Conservation (phyloP, 2,329 filamentous ascomycete species). For the Alternaria metachromatica region DNA sequence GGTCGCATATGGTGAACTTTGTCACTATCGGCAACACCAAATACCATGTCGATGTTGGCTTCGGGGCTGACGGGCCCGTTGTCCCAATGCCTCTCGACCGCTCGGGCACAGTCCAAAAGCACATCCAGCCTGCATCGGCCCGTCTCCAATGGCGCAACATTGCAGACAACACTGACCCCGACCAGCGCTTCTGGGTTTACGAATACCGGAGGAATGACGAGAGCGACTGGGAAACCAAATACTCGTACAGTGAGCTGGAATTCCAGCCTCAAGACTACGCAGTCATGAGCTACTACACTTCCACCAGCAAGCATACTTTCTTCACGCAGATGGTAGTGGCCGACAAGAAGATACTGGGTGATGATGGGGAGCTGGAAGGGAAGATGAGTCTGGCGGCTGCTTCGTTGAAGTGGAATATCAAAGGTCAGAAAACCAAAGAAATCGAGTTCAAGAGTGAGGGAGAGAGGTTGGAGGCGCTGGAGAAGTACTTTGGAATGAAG, state of each 20-base stretch:
- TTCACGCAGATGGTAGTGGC: conserved; percentile 42
- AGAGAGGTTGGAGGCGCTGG: conserved; percentile 53
- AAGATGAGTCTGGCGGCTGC: conserved; percentile 52
- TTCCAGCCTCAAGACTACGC: conserved; percentile 43
- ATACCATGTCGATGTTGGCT: conserved; percentile 54
- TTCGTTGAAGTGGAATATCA: conserved; percentile 55
- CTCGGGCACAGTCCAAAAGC: conserved; percentile 28
- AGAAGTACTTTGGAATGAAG: conserved; percentile 54
- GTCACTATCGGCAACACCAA: conserved; percentile 46
- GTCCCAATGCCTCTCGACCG: conserved; percentile 48
- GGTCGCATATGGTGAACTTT: conserved; percentile 56
- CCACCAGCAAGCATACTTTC: conserved; percentile 39
- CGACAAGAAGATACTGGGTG: conserved; percentile 60
- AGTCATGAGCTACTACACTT: conserved; percentile 45
- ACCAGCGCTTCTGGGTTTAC: conserved; percentile 55
- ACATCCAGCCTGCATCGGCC: conserved; percentile 41
- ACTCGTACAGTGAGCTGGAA: conserved; percentile 64
- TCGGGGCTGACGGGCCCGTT: conserved; percentile 49
- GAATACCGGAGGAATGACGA: conserved; percentile 47
- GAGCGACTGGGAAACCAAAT: conserved; percentile 65
- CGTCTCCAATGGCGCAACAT: conserved; percentile 47
- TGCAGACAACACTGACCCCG: conserved; percentile 38
- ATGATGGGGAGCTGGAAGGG: conserved; percentile 46
- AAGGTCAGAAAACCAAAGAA: conserved; percentile 51
- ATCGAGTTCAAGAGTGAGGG: conserved; percentile 52